Conservation (phyloP, 148 eudicot genomes). For the Persicaria maculosa region DNA sequence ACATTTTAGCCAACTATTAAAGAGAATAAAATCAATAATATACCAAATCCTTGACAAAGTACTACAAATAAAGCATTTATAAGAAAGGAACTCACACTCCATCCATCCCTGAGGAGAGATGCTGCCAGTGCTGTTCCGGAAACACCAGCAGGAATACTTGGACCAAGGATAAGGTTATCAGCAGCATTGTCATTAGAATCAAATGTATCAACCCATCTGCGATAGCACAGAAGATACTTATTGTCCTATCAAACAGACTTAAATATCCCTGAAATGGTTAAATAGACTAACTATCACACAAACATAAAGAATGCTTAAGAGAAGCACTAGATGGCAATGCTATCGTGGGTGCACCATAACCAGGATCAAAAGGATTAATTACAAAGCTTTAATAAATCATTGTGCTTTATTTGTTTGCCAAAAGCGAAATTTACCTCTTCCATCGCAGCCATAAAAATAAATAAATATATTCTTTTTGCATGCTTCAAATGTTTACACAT, state of each 20-base stretch:
- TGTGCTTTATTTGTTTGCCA: no score
- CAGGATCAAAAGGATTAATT: no score
- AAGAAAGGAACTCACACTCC: slow-evolving; percentile 72
- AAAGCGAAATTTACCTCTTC: no score
- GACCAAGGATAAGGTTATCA: slow-evolving; percentile 52
- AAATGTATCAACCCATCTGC: slow-evolving; percentile 33
- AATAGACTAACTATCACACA: not conserved
- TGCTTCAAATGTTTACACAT: no score
- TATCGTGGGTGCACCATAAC: no score
- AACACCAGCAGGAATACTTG: slow-evolving; percentile 67
- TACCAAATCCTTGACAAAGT: not conserved
- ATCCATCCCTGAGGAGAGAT: slow-evolving; percentile 87
- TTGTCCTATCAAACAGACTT: not conserved
- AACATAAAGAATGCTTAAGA: not conserved
- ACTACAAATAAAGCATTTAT: not conserved
- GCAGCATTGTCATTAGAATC: slow-evolving; percentile 23
- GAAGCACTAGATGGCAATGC: no score
- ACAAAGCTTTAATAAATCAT: no score
- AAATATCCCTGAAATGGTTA: not conserved
- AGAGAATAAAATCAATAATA: slow-evolving; percentile 4
- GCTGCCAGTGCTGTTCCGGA: slow-evolving; percentile 98
- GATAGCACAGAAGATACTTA: not conserved
- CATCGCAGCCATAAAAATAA: no score
- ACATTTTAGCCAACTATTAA: slow-evolving; percentile 70
- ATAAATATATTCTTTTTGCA: no score